These are phyloP conservation scores for Eimeria brunetti DNA, from an alignment of 169 alveolate genomes.

Conservation along the genomic window DNA sequence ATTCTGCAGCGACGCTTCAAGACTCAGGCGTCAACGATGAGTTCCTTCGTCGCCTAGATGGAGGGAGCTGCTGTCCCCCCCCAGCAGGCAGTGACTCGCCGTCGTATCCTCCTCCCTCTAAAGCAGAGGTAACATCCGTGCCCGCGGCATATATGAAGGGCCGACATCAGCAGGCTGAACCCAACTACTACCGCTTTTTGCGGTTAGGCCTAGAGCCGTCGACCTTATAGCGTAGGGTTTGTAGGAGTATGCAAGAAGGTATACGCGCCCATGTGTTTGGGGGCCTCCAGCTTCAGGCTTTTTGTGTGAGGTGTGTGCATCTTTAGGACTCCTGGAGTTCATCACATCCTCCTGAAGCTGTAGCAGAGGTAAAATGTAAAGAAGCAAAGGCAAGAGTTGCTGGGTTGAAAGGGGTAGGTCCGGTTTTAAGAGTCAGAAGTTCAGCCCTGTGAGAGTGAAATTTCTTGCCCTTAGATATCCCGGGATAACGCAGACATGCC, in stretches of 20 bases:
- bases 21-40: conserved; percentile 15
- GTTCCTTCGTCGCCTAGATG: conserved; percentile 11
- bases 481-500: not conserved
- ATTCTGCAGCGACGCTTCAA: not conserved
- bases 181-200: not conserved
- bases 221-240: not conserved
- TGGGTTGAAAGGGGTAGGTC: not conserved
- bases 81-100: conserved; percentile 5
- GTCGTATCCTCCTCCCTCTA: not conserved
- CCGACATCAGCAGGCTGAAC: not conserved
- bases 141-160: not conserved
- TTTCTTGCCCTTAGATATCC: not conserved
- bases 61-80: not conserved
- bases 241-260: not conserved
- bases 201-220: not conserved
- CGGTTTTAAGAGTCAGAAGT: not conserved
- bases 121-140: not conserved
- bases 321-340: not conserved
- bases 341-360: not conserved
- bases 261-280: not conserved
- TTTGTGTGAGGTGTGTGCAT: not conserved
- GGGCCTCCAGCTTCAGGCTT: not conserved
- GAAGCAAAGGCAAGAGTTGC: not conserved
- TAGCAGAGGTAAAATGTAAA: not conserved
- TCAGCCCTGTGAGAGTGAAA: not conserved